Evolutionary conservation across 108 stramenopile genomes (phyloP).

Genomic region (Nitzschia sp.): DNA sequence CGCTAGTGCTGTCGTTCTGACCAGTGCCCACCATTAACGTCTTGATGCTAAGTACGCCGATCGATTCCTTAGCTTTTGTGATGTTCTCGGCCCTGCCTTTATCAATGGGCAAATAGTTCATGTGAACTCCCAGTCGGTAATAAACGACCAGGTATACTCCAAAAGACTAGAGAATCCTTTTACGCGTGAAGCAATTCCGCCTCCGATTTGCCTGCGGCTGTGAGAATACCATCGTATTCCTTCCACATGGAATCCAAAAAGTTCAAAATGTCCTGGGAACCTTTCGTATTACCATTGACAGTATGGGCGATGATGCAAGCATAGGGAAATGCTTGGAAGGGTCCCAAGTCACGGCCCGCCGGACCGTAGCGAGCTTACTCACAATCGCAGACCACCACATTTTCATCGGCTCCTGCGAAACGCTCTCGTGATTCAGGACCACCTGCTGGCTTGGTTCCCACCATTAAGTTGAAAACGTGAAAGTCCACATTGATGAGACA

Average conservation of each 20-base stretch:
- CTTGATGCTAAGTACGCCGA: conserved; percentile 2
- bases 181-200: not conserved
- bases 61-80: not conserved
- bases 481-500: conserved; percentile 44
- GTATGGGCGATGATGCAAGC: conserved; percentile 20
- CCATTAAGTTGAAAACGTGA: conserved; percentile 60
- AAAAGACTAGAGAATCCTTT: conserved; percentile 7
- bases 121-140: not conserved
- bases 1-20: not conserved
- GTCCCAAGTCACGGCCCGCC: conserved; percentile 30
- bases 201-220: not conserved
- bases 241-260: conserved; percentile 1
- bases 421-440: not conserved
- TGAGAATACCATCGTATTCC: conserved; percentile 1
- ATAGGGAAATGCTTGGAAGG: conserved; percentile 13
- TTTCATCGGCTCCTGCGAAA: conserved; percentile 19
- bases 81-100: not conserved
- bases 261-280: conserved; percentile 5
- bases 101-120: conserved; percentile 15
- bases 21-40: not conserved
- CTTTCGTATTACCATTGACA: not conserved
- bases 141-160: not conserved
- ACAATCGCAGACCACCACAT: conserved; percentile 30
- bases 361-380: conserved; percentile 32
- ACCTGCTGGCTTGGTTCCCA: conserved; percentile 44